Base-by-base conservation (phyloP, 1,284 basidiomycete species). In the Trichosporon faecale region DNA sequence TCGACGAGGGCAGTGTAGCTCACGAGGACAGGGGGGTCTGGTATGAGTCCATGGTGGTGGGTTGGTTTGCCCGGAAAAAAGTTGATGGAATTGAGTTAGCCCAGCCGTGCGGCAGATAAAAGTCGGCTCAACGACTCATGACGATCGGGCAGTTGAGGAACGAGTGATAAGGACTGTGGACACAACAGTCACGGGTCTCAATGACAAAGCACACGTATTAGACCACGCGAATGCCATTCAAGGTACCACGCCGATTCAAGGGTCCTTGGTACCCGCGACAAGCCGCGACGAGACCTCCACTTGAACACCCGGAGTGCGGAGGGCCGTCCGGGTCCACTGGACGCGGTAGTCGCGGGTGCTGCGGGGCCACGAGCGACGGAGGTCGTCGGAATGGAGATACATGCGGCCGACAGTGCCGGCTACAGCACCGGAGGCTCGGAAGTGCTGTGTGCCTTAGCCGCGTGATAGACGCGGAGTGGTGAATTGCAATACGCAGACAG, bases 11-110 rank as follows among this genome's bases (percentile, higher is more conserved):
- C 49, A 16, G 44, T 27, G 46, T 60, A 52, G 68, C 81, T 73
- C 68, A 85, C 85, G 85, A 86, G n/a, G 85, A 83, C 33, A 86
- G 81, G 18, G 86, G 85, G 29, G 86, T 86, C 72, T 86, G 85
- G 73, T 86, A 86, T 61, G 79, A 79, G 77, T 86, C 85, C 82
- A 85, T 85, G 57, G 25, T 79, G 35, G 35, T 37, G 35, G 12
- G 35, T 37, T 31, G 27, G 16, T 33, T n/a, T 33, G 31, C 52
- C 16, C 57, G 27, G 27, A 31, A 31, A 31, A 31, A 61, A 31
- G 57, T 61, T 61, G 57, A 31, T 61, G 57, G 18, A 31, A 61
- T 61, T 31, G 55, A 31, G 57, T 61, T 31, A 31, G 57, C 18
- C 18, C 2, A n/a, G 57, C 57, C 29, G 11, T 16, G 29, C 35